A percentile compares a stretch with the other conserved stretches of the same genome.
These are phyloP conservation scores for Colletotrichum tabaci DNA, from an alignment of 2,329 filamentous ascomycete genomes.

Conservation along the genomic window DNA sequence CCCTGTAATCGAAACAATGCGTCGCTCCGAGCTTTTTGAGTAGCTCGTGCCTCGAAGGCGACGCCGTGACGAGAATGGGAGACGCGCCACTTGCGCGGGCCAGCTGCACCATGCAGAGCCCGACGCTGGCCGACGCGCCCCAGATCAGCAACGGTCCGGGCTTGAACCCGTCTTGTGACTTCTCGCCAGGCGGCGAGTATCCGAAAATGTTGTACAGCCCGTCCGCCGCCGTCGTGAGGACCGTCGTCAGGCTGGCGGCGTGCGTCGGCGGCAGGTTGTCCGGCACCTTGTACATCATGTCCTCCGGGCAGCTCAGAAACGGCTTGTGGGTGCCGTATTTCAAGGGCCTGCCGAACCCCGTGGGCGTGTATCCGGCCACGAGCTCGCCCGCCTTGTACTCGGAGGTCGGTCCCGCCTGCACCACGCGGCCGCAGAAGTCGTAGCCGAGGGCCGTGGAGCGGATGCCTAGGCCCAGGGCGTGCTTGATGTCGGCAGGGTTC, in stretches of 20 bases:
- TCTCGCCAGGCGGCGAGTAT: conserved; percentile 28
- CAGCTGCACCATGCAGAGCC: conserved; percentile 53
- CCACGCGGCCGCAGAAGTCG: conserved; percentile 36
- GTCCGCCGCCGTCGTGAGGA: conserved; percentile 44
- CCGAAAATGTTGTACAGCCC: conserved; percentile 45
- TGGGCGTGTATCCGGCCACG: conserved; percentile 20
- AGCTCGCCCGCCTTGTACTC: conserved; percentile 17
- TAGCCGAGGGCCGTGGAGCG: conserved; percentile 21
- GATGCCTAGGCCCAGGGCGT: conserved; percentile 17
- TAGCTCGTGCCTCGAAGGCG: conserved; percentile 49
- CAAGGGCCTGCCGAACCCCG: conserved; percentile 24
- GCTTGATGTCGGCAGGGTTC: conserved; percentile 36
- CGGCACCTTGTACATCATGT: conserved; percentile 27
- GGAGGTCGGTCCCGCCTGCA: background rate
- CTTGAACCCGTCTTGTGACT: conserved; percentile 17
- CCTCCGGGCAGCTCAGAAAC: conserved; percentile 26
- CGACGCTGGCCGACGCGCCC: conserved; percentile 55
- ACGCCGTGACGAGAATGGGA: conserved; percentile 53
- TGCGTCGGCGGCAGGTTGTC: conserved; percentile 25
- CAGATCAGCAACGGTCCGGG: conserved; percentile 52
- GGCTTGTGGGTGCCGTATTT: conserved; percentile 32
- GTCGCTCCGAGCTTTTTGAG: conserved; percentile 52
- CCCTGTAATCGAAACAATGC: conserved; percentile 53
- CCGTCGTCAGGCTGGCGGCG: conserved; percentile 41
- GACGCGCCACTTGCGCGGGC: conserved; percentile 50